These are phyloP conservation scores for Calonectria hongkongensis DNA, from an alignment of 2,329 filamentous ascomycete genomes.

Conservation along the genomic window DNA sequence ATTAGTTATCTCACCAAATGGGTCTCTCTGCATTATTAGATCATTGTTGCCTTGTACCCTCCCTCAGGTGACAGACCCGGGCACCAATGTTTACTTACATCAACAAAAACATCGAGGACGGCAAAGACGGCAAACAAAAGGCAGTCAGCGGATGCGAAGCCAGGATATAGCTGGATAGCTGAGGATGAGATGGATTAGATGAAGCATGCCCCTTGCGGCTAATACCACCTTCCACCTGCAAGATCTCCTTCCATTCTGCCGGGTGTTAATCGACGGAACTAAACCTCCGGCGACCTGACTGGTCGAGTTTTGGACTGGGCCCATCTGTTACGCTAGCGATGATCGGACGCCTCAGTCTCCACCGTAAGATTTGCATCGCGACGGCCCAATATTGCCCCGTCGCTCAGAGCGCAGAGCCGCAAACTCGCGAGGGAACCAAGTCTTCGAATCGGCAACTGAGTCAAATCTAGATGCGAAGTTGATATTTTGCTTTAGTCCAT, in stretches of 20 bases:
- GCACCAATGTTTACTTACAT: neutral
- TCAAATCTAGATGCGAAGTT: neutral
- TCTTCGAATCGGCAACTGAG: neutral
- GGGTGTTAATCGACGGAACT: neutral
- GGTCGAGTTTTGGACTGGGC: neutral
- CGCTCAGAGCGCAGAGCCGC: constrained; percentile 1
- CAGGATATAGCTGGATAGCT: neutral
- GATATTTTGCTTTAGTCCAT: neutral
- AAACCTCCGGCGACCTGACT: neutral
- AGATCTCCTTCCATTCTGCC: neutral
- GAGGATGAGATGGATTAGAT: neutral
- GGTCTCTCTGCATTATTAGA: neutral
- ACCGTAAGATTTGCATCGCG: constrained; percentile 4
- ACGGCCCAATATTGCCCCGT: constrained; percentile 15
- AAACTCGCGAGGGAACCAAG: neutral
- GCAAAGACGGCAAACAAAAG: neutral
- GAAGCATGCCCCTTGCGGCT: neutral
- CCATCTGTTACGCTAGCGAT: neutral
- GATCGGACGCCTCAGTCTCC: neutral
- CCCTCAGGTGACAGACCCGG: neutral
- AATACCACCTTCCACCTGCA: neutral
- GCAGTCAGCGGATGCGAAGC: neutral
- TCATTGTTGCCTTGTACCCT: neutral
- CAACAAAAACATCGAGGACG: neutral
- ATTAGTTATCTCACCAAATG: neutral